These are phyloP conservation scores for Phoenix dactylifera DNA, from an alignment of 176 grass and related monocot species.

Conservation along the genomic window DNA sequence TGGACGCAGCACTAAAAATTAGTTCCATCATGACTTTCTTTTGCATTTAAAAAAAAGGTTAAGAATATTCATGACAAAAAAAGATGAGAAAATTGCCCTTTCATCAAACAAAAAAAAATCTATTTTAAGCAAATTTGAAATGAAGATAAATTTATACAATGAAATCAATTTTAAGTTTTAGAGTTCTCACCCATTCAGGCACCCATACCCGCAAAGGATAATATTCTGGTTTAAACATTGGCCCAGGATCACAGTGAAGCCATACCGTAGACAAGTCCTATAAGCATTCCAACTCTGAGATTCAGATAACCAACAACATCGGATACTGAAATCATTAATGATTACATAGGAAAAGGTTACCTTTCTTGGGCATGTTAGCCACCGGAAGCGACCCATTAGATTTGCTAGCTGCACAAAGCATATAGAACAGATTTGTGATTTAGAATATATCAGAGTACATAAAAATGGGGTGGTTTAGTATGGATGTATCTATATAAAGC, in stretches of 20 bases:
- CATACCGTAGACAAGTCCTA: constrained; percentile 79
- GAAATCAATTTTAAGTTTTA: constrained; percentile 1
- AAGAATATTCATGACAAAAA: no score
- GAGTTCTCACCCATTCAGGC: constrained; percentile 52
- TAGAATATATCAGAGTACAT: no score
- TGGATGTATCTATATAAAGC: no score
- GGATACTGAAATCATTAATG: neutral
- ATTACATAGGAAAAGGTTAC: constrained; percentile 18
- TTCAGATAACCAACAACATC: constrained; percentile 14
- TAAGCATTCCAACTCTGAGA: constrained; percentile 16
- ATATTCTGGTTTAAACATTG: constrained; percentile 68
- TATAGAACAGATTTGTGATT: no score
- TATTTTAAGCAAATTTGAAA: no score
- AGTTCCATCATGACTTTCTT: no score
- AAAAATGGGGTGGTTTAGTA: no score
- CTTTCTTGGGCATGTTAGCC: constrained; percentile 92
- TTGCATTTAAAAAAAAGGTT: no score
- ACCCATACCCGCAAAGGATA: constrained; percentile 45
- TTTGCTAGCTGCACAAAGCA: constrained; percentile 69
- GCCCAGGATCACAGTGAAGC: constrained; percentile 75
- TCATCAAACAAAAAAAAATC: no score
- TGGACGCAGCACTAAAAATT: no score
- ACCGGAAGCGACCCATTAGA: constrained; percentile 72
- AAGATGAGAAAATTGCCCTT: no score
- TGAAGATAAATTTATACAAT: no score